Conservation (phyloP, 2,329 filamentous ascomycete genomes). For the Aspergillus jensenii region DNA sequence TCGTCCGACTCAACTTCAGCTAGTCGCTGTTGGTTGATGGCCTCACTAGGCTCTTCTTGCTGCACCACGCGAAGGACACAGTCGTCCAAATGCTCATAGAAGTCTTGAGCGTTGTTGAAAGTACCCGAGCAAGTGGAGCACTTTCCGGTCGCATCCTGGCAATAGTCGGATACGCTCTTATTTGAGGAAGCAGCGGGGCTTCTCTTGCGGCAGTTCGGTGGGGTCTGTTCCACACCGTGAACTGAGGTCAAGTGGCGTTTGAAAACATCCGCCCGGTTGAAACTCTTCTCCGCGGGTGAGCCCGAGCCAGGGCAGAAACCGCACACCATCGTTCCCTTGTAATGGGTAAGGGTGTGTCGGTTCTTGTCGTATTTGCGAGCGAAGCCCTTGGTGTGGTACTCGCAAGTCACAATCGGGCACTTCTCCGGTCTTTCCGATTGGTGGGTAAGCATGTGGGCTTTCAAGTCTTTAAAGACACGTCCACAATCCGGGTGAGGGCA, state of each 20-base stretch:
- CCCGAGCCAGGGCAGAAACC: slow-evolving; percentile 90
- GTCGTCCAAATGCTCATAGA: slow-evolving; percentile 90
- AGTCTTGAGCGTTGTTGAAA: slow-evolving; percentile 87
- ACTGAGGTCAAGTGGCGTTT: slow-evolving; percentile 90
- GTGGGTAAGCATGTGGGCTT: slow-evolving; percentile 93
- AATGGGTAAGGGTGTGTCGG: slow-evolving; percentile 88
- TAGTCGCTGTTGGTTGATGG: slow-evolving; percentile 56
- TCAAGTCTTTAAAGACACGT: slow-evolving; percentile 83
- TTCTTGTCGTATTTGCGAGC: slow-evolving; percentile 97
- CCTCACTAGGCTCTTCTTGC: slow-evolving; percentile 57
- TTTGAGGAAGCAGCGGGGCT: slow-evolving; percentile 43
- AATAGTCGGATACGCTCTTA: slow-evolving; percentile 70
- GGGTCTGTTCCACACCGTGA: slow-evolving; percentile 88
- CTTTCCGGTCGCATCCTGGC: slow-evolving; percentile 76
- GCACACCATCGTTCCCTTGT: slow-evolving; percentile 97
- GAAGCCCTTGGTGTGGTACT: slow-evolving; percentile 90
- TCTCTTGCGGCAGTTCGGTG: slow-evolving; percentile 86
- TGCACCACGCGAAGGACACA: slow-evolving; percentile 65
- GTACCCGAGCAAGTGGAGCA: slow-evolving; percentile 88
- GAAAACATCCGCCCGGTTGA: slow-evolving; percentile 94
- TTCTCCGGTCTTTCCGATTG: slow-evolving; percentile 89
- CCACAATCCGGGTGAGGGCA: slow-evolving; percentile 85
- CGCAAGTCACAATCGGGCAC: slow-evolving; percentile 87
- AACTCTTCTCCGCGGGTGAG: slow-evolving; percentile 87
- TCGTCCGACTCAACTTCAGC: slow-evolving; percentile 61